A percentile compares a stretch with the other conserved stretches of the same genome.
Evolutionary conservation across 2,329 filamentous ascomycete species (phyloP).

Genomic region (Exophiala bonariae): DNA sequence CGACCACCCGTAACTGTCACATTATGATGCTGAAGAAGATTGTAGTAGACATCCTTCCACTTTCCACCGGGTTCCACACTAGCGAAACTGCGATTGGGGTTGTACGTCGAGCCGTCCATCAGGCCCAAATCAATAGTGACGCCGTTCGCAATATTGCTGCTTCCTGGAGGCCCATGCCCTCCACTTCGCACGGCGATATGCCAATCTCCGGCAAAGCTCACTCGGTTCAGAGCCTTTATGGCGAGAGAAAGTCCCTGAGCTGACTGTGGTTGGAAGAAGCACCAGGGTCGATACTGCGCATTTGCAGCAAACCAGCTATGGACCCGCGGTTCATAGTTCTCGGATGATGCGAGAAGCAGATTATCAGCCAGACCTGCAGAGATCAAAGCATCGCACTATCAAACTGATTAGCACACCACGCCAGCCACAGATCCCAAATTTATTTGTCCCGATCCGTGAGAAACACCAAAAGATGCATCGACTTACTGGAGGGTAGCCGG

Average conservation of each 20-base stretch:
- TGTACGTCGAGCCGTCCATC: conserved; percentile 28
- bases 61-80: conserved; percentile 31
- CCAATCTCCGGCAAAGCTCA: conserved; percentile 4
- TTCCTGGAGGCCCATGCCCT: conserved; percentile 30
- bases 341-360: too few relatives aligned
- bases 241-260: conserved; percentile 24
- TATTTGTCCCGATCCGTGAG: too few relatives aligned
- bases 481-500: too few relatives aligned
- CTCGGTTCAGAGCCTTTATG: conserved; percentile 21
- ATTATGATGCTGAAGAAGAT: conserved; percentile 24
- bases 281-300: too few relatives aligned
- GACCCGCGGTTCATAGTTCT: too few relatives aligned
- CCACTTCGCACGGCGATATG: conserved; percentile 32
- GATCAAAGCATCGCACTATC: too few relatives aligned
- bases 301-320: too few relatives aligned
- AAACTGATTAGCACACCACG: too few relatives aligned
- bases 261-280: conserved; percentile 10
- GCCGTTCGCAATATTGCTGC: conserved; percentile 35
- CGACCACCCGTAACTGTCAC: conserved; percentile 29
- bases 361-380: too few relatives aligned
- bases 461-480: too few relatives aligned
- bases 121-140: conserved; percentile 32
- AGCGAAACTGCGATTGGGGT: conserved; percentile 20
- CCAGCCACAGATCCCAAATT: too few relatives aligned
- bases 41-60: conserved; percentile 38